Evolutionary conservation across 2,329 filamentous ascomycete genomes (phyloP).

Genomic region (Diaporthe batatas): DNA sequence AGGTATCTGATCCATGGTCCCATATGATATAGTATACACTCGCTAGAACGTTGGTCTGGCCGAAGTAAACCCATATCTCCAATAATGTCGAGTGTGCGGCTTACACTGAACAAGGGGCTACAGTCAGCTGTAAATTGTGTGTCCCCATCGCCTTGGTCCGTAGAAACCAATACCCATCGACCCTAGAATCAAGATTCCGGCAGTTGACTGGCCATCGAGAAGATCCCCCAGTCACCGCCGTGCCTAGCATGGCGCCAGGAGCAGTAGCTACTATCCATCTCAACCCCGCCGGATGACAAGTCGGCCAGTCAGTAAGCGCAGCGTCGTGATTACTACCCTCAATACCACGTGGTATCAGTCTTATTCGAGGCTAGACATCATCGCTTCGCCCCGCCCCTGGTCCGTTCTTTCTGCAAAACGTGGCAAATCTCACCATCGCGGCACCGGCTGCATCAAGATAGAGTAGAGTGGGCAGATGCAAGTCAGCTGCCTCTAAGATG

Average conservation of each 20-base stretch:
- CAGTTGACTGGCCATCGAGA: not conserved
- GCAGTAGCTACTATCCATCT: not conserved
- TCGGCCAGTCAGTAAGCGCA: not conserved
- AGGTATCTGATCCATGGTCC: not conserved
- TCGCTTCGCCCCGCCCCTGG: not conserved
- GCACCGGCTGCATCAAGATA: not conserved
- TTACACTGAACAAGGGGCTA: not conserved
- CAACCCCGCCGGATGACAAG: not conserved
- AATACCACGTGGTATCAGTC: not conserved
- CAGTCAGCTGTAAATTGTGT: not conserved
- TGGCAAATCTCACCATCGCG: not conserved
- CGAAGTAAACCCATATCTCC: not conserved
- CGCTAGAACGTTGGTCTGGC: constrained; percentile 8
- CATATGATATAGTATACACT: not conserved
- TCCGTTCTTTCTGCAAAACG: not conserved
- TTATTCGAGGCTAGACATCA: not conserved
- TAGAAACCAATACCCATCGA: not conserved
- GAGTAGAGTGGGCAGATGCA: not conserved
- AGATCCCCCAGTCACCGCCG: not conserved
- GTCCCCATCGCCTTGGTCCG: not conserved
- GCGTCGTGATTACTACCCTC: not conserved
- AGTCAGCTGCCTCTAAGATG: not conserved
- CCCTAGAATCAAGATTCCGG: not conserved
- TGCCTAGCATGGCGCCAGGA: not conserved
- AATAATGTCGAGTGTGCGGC: not conserved